Conservation (phyloP, 805 yeast genomes). For the Grigorovia humatica region DNA sequence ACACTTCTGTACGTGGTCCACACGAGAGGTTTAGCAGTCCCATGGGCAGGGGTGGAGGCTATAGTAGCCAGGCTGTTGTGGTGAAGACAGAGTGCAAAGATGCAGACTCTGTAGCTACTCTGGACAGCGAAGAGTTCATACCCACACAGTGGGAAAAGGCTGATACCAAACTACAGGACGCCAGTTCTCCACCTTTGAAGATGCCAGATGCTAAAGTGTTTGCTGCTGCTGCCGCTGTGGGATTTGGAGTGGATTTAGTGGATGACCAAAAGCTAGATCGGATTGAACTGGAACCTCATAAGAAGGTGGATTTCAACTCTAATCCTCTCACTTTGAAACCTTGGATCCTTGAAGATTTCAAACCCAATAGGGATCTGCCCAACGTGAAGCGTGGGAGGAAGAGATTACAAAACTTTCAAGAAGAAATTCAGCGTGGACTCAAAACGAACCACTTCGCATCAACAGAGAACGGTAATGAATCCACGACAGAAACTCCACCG, state of each 20-base stretch:
- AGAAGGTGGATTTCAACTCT: slow-evolving; percentile 8
- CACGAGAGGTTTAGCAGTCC: no score
- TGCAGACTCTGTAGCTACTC: not conserved
- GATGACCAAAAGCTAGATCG: not conserved
- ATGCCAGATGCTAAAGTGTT: not conserved
- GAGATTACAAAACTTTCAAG: slow-evolving; percentile 13
- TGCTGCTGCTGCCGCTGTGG: not conserved
- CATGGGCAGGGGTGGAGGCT: no score
- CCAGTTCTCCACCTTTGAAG: slow-evolving; percentile 6
- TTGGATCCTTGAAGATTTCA: slow-evolving; percentile 29
- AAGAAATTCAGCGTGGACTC: slow-evolving; percentile 15
- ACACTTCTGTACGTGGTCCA: no score
- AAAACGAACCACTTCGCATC: not conserved
- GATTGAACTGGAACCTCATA: no score
- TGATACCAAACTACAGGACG: not conserved
- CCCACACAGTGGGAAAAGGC: slow-evolving; percentile 15
- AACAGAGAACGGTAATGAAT: not conserved
- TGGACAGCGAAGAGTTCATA: slow-evolving; percentile 16
- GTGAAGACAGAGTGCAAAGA: no score
- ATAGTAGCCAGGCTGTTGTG: no score
- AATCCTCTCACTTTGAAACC: slow-evolving; percentile 23
- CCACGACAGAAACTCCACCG: not conserved
- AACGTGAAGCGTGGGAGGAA: slow-evolving; percentile 9
- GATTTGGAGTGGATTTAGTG: not conserved
- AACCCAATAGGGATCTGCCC: slow-evolving; percentile 15